Conservation (phyloP, 768 basidiomycete species). For the Boletellus sp. region DNA sequence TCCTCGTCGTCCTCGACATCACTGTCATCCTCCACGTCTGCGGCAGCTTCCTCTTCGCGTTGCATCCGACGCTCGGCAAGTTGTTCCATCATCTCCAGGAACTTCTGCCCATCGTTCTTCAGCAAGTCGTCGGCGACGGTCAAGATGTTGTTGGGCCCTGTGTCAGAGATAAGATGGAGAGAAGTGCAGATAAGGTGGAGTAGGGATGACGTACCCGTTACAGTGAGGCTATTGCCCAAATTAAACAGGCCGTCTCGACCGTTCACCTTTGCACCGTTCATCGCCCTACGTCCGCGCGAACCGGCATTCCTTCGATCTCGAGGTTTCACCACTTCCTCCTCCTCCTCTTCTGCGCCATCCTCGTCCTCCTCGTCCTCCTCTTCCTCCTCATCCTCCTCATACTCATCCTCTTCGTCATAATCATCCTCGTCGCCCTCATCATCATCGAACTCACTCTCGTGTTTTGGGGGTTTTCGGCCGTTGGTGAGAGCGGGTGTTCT, state of each 20-base stretch:
- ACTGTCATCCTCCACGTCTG: conserved; percentile 59
- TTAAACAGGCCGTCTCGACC: conserved; percentile 70
- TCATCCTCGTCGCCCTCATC: conserved; percentile 57
- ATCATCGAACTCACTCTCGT: conserved; percentile 65
- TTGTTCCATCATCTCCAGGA: conserved; percentile 99
- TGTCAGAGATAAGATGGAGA: conserved; percentile 15
- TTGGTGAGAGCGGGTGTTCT: conserved; percentile 33
- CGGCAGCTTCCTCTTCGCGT: conserved; percentile 71
- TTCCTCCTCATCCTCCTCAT: conserved; percentile 60
- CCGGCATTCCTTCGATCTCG: conserved; percentile 33
- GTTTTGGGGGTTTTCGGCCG: conserved; percentile 43
- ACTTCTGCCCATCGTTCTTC: conserved; percentile 98
- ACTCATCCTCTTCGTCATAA: conserved; percentile 52
- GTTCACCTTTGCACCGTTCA: conserved; percentile 44
- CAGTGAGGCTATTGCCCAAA: conserved; percentile 79
- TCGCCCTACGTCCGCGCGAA: conserved; percentile 37
- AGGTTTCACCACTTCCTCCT: conserved; percentile 45
- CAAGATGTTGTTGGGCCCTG: conserved; percentile 88
- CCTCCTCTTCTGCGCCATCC: conserved; percentile 61
- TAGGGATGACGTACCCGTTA: conserved; percentile 54
- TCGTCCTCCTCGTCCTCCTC: conserved; percentile 72
- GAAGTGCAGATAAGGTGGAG: conserved; percentile 1
- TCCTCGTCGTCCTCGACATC: conserved; percentile 59
- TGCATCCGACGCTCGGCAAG: conserved; percentile 92
- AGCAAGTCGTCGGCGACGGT: conserved; percentile 98